These are phyloP conservation scores for Aureobasidium sp. DNA, from an alignment of 2,329 filamentous ascomycete genomes.

Conservation along the genomic window DNA sequence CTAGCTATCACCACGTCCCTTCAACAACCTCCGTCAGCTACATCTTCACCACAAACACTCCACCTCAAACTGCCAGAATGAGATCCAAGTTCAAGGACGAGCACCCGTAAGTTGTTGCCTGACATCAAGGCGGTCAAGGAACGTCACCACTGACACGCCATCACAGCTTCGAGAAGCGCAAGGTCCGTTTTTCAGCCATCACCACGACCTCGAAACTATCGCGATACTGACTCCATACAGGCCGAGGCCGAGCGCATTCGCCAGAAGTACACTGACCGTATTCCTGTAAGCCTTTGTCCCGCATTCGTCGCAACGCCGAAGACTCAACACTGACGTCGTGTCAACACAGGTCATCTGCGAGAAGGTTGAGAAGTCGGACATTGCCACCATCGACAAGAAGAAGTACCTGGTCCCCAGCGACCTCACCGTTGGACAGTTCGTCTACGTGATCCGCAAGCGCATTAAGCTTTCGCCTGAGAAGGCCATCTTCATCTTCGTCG, in stretches of 20 bases:
- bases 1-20: neutral
- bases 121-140: conserved; percentile 14
- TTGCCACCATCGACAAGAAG: conserved; percentile 99
- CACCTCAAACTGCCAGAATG: conserved; percentile 55
- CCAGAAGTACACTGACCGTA: conserved; percentile 97
- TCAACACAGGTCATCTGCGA: conserved; percentile 84
- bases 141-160: conserved; percentile 16
- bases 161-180: conserved; percentile 85
- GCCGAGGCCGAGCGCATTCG: conserved; percentile 98
- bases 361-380: conserved; percentile 98
- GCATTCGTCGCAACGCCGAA: conserved; percentile 3
- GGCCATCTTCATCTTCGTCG: conserved; percentile 99
- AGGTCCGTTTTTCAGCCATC: conserved; percentile 39
- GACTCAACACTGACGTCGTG: conserved; percentile 3
- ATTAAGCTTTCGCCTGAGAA: conserved; percentile 99
- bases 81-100: conserved; percentile 99
- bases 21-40: neutral
- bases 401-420: conserved; percentile 98
- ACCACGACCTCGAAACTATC: neutral
- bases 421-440: conserved; percentile 97
- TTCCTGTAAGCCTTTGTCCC: conserved; percentile 65
- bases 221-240: conserved; percentile 11
- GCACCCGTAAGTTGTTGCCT: conserved; percentile 53
- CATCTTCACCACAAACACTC: conserved; percentile 10
- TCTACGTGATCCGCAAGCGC: conserved; percentile 99